Percentiles rank a stretch among this genome's conserved stretches.
These are phyloP conservation scores for Leccinellum rugosiceps DNA, from an alignment of 768 basidiomycete species.

Conservation along the genomic window DNA sequence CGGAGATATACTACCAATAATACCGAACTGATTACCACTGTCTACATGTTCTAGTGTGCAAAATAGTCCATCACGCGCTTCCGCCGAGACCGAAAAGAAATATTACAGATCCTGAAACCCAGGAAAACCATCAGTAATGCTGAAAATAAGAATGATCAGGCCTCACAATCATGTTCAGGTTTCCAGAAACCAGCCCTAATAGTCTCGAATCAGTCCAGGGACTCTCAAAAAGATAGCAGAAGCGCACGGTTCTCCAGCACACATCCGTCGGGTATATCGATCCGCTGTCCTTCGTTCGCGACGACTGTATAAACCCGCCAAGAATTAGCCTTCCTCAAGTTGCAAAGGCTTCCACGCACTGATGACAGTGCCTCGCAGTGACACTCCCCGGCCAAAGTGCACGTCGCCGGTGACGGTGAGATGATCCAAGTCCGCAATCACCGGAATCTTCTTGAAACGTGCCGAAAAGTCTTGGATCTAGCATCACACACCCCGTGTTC, in stretches of 20 bases:
- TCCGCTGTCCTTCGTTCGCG: conserved; percentile 78
- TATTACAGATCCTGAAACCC: conserved; percentile 9
- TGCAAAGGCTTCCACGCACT: conserved; percentile 34
- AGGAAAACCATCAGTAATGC: not conserved
- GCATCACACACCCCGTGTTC: not conserved
- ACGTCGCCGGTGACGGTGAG: conserved; percentile 92
- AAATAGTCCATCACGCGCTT: too few species aligned
- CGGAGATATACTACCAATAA: not conserved
- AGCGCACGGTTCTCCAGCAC: conserved; percentile 64
- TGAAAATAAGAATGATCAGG: not conserved
- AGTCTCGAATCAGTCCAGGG: not conserved
- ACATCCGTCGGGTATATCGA: conserved; percentile 81
- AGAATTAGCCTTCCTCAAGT: not conserved
- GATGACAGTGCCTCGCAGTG: conserved; percentile 87
- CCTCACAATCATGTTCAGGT: conserved; percentile 71
- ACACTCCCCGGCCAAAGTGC: conserved; percentile 83
- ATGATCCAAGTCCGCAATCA: conserved; percentile 89
- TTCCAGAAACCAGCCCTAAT: conserved; percentile 73
- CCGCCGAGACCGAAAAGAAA: not conserved
- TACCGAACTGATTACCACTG: not conserved
- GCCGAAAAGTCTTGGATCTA: conserved; percentile 88
- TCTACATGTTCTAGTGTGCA: not conserved
- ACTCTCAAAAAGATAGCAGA: not conserved
- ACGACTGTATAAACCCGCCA: conserved; percentile 42
- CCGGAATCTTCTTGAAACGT: conserved; percentile 92